Conservation (phyloP, 116 monocot species). For the Phalaenopsis hybrid region DNA sequence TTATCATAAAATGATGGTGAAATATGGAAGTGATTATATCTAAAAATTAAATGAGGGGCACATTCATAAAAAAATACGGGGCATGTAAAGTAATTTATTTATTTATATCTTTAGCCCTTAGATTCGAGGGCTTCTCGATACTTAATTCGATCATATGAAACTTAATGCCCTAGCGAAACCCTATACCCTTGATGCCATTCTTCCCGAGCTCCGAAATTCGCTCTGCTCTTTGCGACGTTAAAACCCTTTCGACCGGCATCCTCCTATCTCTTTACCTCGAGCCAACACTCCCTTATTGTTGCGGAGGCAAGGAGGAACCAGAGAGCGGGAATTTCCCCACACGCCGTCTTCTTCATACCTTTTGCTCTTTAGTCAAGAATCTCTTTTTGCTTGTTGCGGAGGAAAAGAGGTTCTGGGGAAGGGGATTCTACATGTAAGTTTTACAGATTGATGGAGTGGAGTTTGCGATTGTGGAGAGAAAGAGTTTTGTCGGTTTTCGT, state of each 20-base stretch:
- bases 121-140: no score
- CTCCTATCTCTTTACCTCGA: not conserved
- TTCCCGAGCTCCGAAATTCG: not conserved
- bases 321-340: not conserved
- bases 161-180: not conserved
- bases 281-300: not conserved
- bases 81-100: no score
- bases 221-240: not conserved
- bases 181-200: not conserved
- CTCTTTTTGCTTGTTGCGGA: not conserved
- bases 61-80: no score
- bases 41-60: no score
- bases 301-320: not conserved
- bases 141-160: no score
- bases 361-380: not conserved
- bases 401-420: not conserved
- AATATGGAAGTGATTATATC: no score
- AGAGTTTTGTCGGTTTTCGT: not conserved
- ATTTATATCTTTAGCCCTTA: no score
- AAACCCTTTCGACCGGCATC: not conserved
- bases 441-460: slow-evolving; percentile 12
- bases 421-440: not conserved
- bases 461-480: not conserved
- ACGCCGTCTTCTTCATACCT: not conserved
- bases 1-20: no score